phyloP scores from a whole-genome alignment of 148 eudicot genomes.

The Rhododendron griersonianum region DNA sequence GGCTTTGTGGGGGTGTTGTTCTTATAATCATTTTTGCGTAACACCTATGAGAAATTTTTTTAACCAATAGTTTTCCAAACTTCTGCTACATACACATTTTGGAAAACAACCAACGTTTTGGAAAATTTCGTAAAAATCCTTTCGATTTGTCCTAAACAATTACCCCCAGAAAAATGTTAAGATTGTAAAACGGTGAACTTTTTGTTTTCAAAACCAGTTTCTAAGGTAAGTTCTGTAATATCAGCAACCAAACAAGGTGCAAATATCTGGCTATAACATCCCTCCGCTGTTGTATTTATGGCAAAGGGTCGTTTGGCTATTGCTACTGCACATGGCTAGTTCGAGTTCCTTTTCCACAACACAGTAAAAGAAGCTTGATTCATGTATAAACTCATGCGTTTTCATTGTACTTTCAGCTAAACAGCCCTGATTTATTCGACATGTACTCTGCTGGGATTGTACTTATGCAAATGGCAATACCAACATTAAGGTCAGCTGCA shows the following conservation, averaged over 20 bases:
- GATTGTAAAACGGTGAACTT: background rate
- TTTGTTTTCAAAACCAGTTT: background rate
- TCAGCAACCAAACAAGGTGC: background rate
- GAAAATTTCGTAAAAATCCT: background rate
- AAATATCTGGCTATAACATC: background rate
- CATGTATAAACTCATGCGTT: background rate
- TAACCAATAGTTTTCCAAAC: background rate
- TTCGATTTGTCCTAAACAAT: no score
- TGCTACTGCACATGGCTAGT: background rate
- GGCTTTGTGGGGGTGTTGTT: background rate
- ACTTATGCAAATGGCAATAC: slow-evolving; percentile 89
- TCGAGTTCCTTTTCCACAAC: background rate
- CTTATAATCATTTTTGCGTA: background rate
- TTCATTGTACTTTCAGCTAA: slow-evolving; percentile 54
- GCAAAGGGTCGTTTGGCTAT: background rate
- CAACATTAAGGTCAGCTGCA: slow-evolving; percentile 69
- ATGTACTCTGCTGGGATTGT: slow-evolving; percentile 97
- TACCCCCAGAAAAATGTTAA: background rate
- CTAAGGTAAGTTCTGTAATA: background rate
- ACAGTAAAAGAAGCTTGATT: background rate
- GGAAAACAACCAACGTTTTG: background rate
- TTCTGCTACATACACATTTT: background rate
- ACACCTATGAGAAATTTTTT: background rate
- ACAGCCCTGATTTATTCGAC: slow-evolving; percentile 92
- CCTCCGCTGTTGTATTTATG: background rate